Conservation (phyloP, 106 monocot genomes). For the Platanthera guangdongensis region DNA sequence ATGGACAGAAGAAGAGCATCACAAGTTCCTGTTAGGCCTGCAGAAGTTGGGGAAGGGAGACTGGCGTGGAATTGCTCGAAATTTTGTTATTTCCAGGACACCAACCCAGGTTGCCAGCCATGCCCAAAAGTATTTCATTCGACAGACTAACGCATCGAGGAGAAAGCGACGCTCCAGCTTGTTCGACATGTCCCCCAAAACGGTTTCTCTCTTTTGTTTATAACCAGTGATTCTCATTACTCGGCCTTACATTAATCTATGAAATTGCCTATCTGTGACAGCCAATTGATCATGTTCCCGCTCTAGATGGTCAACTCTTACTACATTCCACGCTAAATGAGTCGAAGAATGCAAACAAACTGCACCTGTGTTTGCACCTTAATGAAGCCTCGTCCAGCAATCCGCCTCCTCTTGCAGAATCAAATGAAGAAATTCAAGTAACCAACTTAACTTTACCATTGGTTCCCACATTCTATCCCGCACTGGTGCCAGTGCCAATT, state of each 20-base stretch:
- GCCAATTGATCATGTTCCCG: not conserved
- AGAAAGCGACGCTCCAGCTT: constrained; percentile 84
- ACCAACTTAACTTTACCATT: not conserved
- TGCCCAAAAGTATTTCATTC: constrained; percentile 91
- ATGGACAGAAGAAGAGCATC: constrained; percentile 97
- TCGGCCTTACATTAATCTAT: not conserved
- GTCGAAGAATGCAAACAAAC: not conserved
- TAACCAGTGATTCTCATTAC: not conserved
- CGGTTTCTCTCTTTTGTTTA: not conserved
- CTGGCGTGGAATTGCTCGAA: constrained; percentile 91
- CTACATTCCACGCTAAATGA: not conserved
- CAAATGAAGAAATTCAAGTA: not conserved
- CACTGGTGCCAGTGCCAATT: not conserved
- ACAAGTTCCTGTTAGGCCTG: constrained; percentile 79
- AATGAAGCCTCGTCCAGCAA: not conserved
- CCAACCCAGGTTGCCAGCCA: constrained; percentile 94
- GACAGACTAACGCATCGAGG: constrained; percentile 60
- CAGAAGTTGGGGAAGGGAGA: constrained; percentile 93
- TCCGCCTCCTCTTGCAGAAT: not conserved
- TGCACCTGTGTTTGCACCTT: not conserved
- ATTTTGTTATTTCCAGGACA: constrained; percentile 72
- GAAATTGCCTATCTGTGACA: not conserved
- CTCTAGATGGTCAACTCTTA: not conserved
- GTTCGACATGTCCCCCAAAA: constrained; percentile 49
- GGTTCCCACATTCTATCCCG: constrained; percentile 1